Evolutionary conservation across 2,329 filamentous ascomycete species (phyloP).

Genomic region (Capronia coronata): DNA sequence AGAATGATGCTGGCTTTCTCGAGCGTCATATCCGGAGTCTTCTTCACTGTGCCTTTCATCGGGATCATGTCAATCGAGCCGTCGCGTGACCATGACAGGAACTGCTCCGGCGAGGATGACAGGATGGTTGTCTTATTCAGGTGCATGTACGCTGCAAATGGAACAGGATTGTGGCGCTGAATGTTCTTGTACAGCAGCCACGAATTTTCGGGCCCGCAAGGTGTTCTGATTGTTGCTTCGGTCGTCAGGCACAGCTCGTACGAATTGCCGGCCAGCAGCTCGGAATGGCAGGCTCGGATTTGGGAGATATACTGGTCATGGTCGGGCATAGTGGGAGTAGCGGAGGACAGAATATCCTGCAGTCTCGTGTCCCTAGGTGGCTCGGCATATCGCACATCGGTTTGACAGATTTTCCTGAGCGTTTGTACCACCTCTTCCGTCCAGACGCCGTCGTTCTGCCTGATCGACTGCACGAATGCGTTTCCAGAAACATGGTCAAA

Average conservation of each 20-base stretch:
- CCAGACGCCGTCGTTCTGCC: constrained; percentile 41
- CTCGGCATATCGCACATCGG: constrained; percentile 28
- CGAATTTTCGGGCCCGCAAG: constrained; percentile 35
- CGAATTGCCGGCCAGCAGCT: constrained; percentile 69
- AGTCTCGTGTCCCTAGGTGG: constrained; percentile 27
- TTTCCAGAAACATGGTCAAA: constrained; percentile 61
- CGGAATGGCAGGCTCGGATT: constrained; percentile 62
- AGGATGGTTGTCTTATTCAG: constrained; percentile 65
- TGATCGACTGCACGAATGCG: constrained; percentile 63
- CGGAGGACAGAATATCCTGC: constrained; percentile 23
- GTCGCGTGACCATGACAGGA: constrained; percentile 59
- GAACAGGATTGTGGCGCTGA: constrained; percentile 66
- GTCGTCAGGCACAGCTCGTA: constrained; percentile 82
- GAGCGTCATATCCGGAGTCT: constrained; percentile 61
- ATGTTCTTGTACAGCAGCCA: constrained; percentile 70
- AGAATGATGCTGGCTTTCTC: constrained; percentile 66
- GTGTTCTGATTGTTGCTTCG: constrained; percentile 57
- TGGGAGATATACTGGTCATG: constrained; percentile 56
- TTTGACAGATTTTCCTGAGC: constrained; percentile 1
- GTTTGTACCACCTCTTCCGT: constrained; percentile 36
- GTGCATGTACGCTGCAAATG: constrained; percentile 75
- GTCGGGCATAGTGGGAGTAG: constrained; percentile 34
- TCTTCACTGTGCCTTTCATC: constrained; percentile 95
- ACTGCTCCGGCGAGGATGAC: constrained; percentile 82
- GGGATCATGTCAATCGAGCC: constrained; percentile 65